These are phyloP conservation scores for Apophysomyces variabilis DNA, from an alignment of 371 early-diverging fungal species.

Conservation along the genomic window DNA sequence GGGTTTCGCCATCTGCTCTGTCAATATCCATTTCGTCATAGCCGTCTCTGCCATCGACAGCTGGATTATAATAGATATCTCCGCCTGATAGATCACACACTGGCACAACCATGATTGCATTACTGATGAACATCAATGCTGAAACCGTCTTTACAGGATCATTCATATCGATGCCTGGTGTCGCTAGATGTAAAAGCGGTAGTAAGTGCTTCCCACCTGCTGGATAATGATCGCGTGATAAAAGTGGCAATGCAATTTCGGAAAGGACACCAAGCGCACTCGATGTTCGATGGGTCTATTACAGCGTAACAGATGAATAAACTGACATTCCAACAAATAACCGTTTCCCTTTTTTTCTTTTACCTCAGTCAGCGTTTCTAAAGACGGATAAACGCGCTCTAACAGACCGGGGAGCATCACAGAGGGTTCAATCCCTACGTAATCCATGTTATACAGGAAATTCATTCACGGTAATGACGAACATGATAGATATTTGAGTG, in stretches of 20 bases:
- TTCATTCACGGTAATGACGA: slow-evolving; percentile 7
- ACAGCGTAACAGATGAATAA: background rate
- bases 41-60: slow-evolving; percentile 37
- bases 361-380: slow-evolving; percentile 85
- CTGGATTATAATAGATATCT: slow-evolving; percentile 18
- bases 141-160: slow-evolving; percentile 82
- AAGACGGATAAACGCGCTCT: slow-evolving; percentile 82
- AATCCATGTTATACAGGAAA: slow-evolving; percentile 1
- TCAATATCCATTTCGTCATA: slow-evolving; percentile 58
- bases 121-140: slow-evolving; percentile 76
- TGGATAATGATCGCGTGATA: slow-evolving; percentile 76
- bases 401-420: slow-evolving; percentile 82
- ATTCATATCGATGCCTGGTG: slow-evolving; percentile 92
- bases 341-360: background rate
- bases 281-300: slow-evolving; percentile 82
- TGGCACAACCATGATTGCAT: slow-evolving; percentile 68
- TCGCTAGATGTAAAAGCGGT: slow-evolving; percentile 72
- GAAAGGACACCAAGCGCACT: slow-evolving; percentile 78
- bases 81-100: slow-evolving; percentile 60
- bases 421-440: slow-evolving; percentile 71
- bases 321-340: background rate
- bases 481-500: slow-evolving; percentile 75
- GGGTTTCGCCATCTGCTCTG: slow-evolving; percentile 43
- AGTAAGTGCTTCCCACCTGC: slow-evolving; percentile 85
- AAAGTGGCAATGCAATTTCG: slow-evolving; percentile 68